Base-by-base conservation (phyloP, 768 basidiomycete genomes). In the Phlegmacium glaucopus region DNA sequence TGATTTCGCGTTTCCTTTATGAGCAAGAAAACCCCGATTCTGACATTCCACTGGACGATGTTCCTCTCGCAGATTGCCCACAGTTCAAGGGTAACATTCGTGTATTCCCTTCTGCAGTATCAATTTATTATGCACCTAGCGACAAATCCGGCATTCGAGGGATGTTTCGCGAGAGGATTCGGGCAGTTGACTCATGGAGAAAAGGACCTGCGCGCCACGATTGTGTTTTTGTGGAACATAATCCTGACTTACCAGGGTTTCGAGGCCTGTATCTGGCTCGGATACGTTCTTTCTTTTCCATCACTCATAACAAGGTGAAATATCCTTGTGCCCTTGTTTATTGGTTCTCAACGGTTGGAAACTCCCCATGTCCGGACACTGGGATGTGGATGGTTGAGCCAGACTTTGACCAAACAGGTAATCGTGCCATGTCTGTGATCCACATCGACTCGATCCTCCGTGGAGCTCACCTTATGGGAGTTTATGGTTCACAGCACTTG, bases 241-340 rank as follows among this genome's bases (percentile, higher is more conserved):
- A 58, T 36, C 36, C 27, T 1, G 49, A 44, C 4, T 26, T 42
- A 9, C 39, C 36, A 11, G 55, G 55, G 1, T 62, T 63, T 51
- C 35, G 39, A 2, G 63, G 66, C 8, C 42, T 68, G 40, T 39
- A 29, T 13, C 43, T 68, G 36, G 68, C 44, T 0, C 56, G 59
- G 1, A 55, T 68, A 10, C 47, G 44, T 4, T 53, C 62, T 2
- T 63, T 72, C 39, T 62, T 71, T 49, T 58, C 58, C 7, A 64
- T 66, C 43, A 28, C 18, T 6, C 52, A 54, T 39, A 39, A 44
- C 1, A 26, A 40, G 0, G 40, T 5, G 2, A 17, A 12, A 0
- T 64, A 61, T 41, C 49, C 57, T 8, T 70, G 68, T 42, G 66
- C 68, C 0, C 52, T 69, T 10, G 59, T 70, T 6, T 35, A 62